Evolutionary conservation across 495 filamentous ascomycete genomes (phyloP).

Genomic region (Xylona heveae): DNA sequence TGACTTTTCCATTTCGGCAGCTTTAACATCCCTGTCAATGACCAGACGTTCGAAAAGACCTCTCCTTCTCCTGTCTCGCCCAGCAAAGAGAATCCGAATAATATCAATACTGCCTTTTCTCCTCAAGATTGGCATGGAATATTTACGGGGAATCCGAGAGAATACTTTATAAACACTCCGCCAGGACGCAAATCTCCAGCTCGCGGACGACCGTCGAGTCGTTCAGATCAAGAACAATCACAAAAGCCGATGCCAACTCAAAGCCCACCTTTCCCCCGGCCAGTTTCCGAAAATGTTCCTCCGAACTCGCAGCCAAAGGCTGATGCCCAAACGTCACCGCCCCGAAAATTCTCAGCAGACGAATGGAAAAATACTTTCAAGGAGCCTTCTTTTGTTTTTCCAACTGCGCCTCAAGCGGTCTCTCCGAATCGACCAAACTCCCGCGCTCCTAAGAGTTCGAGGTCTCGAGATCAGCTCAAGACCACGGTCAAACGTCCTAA

Average conservation of each 20-base stretch:
- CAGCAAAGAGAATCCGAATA: constrained; percentile 39
- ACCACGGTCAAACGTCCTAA: not conserved
- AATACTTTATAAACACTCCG: constrained; percentile 29
- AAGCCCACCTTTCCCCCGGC: not conserved
- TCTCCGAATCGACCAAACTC: constrained; percentile 1
- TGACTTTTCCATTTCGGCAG: constrained; percentile 14
- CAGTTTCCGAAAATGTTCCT: too few species aligned
- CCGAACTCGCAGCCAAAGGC: not conserved
- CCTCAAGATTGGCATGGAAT: constrained; percentile 35
- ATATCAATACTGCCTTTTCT: constrained; percentile 56
- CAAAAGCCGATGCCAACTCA: not conserved
- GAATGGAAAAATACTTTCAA: constrained; percentile 4
- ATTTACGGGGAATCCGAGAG: constrained; percentile 21
- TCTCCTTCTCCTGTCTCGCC: constrained; percentile 16
- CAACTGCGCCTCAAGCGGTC: not conserved
- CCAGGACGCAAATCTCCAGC: constrained; percentile 8
- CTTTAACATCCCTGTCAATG: constrained; percentile 23
- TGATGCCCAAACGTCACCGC: not conserved
- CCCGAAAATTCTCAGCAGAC: constrained; percentile 1
- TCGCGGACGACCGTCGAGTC: constrained; percentile 13
- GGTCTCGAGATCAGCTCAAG: constrained; percentile 6
- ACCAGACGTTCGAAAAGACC: constrained; percentile 17
- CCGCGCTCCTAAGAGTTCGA: constrained; percentile 1
- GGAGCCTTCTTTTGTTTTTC: not conserved
- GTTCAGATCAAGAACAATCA: constrained; percentile 8